These are phyloP conservation scores for Yamadazyma oceani DNA, from an alignment of 1,139 yeast genomes.

Conservation along the genomic window DNA sequence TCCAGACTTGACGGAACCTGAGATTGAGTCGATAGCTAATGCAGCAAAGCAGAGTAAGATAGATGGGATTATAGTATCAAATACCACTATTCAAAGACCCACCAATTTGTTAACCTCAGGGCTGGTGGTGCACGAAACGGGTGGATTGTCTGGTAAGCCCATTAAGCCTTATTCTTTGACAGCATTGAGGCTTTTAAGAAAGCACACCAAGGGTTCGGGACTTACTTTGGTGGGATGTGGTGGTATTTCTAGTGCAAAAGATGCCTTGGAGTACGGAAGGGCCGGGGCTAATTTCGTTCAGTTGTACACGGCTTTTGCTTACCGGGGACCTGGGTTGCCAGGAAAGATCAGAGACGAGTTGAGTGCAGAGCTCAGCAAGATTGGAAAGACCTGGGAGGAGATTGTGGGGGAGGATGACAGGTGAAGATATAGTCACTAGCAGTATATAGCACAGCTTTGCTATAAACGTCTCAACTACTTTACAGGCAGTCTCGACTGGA, in stretches of 20 bases:
- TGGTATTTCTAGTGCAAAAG: conserved; percentile 81
- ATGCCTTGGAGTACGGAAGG: conserved; percentile 85
- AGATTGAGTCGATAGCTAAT: conserved; percentile 78
- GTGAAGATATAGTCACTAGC: no score
- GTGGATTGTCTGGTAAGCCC: conserved; percentile 94
- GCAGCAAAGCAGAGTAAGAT: conserved; percentile 76
- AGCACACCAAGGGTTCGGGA: conserved; percentile 69
- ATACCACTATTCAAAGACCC: conserved; percentile 88
- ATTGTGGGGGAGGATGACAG: conserved; percentile 59
- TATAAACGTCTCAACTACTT: no score
- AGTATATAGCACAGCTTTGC: no score
- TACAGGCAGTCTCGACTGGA: no score
- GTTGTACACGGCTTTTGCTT: conserved; percentile 87
- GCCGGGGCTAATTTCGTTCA: conserved; percentile 93
- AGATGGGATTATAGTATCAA: conserved; percentile 90
- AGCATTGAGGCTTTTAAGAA: conserved; percentile 69
- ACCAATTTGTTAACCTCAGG: conserved; percentile 49
- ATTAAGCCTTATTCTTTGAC: conserved; percentile 74
- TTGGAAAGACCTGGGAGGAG: conserved; percentile 83
- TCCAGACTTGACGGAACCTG: conserved; percentile 84
- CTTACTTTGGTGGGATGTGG: conserved; percentile 91
- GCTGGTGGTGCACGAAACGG: conserved; percentile 55
- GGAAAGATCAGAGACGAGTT: conserved; percentile 77
- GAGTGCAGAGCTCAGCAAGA: conserved; percentile 60
- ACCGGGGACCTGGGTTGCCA: conserved; percentile 89